These are phyloP conservation scores for Irpex rosettiformis DNA, from an alignment of 1,284 basidiomycete species.

Conservation along the genomic window DNA sequence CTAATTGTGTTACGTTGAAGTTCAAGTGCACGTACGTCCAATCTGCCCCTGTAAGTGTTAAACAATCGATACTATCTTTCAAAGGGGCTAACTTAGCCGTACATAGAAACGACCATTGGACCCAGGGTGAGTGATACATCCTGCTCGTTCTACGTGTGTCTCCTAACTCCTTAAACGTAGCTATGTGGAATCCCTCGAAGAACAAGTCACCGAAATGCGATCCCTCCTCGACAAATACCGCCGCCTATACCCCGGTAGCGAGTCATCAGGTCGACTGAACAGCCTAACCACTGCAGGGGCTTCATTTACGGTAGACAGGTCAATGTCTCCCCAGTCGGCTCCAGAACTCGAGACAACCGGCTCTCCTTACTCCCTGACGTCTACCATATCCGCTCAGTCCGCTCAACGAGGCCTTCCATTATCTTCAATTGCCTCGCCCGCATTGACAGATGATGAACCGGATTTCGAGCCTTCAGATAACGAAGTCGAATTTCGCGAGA, in stretches of 20 bases:
- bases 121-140: constrained; percentile 2
- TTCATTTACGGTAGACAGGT: not conserved
- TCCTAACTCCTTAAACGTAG: not conserved
- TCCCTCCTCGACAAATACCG: constrained; percentile 33
- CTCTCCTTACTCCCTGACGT: not conserved
- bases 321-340: not conserved
- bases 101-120: constrained; percentile 2
- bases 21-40: constrained; percentile 13
- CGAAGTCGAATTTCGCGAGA: not conserved
- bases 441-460: not conserved
- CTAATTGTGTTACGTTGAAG: constrained; percentile 8
- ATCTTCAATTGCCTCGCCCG: not conserved
- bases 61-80: not conserved
- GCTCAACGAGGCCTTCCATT: not conserved
- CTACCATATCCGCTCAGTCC: not conserved
- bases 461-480: constrained; percentile 6
- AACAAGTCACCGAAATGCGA: constrained; percentile 6
- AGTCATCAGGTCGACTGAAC: constrained; percentile 42
- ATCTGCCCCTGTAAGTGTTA: constrained; percentile 6
- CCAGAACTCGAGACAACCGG: not conserved
- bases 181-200: constrained; percentile 11
- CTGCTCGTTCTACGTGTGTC: not conserved
- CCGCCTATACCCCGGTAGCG: constrained; percentile 48
- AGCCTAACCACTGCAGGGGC: constrained; percentile 14
- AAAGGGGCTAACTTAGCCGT: not conserved